Evolutionary conservation across 2,329 filamentous ascomycete genomes (phyloP).

Genomic region (Hypoxylon sp.): DNA sequence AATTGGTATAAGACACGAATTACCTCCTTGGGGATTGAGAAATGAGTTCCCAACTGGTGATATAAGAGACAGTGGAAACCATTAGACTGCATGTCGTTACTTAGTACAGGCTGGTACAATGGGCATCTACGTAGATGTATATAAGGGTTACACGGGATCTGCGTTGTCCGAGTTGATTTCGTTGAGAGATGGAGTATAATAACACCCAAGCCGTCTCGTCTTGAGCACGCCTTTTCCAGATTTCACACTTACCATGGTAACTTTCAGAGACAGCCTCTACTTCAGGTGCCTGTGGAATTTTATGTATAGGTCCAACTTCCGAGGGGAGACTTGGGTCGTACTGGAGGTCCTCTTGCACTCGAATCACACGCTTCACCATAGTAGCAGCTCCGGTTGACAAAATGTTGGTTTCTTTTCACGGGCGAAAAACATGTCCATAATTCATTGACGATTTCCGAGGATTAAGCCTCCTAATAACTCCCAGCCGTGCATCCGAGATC

Average conservation of each 20-base stretch:
- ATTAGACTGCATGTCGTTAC: neutral
- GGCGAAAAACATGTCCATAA: constrained; percentile 48
- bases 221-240: neutral
- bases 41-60: constrained; percentile 3
- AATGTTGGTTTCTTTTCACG: constrained; percentile 40
- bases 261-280: neutral
- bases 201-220: neutral
- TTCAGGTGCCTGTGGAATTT: neutral
- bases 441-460: constrained; percentile 49
- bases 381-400: constrained; percentile 13
- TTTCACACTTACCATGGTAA: neutral
- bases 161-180: neutral
- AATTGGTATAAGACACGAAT: constrained; percentile 5
- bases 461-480: constrained; percentile 50
- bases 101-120: neutral
- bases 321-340: neutral
- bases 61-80: constrained; percentile 8
- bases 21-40: no score
- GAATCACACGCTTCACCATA: constrained; percentile 22
- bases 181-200: neutral
- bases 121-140: neutral
- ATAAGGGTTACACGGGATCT: neutral
- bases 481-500: constrained; percentile 54
- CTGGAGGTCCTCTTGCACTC: constrained; percentile 10
- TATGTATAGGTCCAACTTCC: no score